Evolutionary conservation across 75 land plant genomes (phyloP).

Genomic region (Selaginella moellendorffii): DNA sequence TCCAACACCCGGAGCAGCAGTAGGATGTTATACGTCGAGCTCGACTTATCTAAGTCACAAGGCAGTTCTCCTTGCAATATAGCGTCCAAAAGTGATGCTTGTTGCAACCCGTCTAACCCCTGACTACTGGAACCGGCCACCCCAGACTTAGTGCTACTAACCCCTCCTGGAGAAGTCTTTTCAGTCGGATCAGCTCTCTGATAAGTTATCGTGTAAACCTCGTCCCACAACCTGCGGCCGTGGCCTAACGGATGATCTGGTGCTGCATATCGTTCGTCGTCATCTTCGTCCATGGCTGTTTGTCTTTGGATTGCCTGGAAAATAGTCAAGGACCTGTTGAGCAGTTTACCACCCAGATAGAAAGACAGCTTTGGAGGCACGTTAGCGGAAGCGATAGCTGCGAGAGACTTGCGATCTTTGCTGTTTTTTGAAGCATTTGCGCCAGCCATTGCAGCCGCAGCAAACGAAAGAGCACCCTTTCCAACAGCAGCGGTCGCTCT

Average conservation of each 20-base stretch:
- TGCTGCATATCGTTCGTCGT: constrained; percentile 60
- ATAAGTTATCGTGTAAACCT: constrained; percentile 80
- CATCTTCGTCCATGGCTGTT: constrained; percentile 69
- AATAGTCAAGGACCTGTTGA: constrained; percentile 62
- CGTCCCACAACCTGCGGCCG: constrained; percentile 75
- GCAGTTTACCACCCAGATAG: constrained; percentile 59
- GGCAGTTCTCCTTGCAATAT: constrained; percentile 86
- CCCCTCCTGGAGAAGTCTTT: constrained; percentile 14
- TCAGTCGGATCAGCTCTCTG: constrained; percentile 47
- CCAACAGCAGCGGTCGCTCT: constrained; percentile 33
- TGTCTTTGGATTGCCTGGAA: constrained; percentile 88
- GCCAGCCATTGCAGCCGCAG: constrained; percentile 96
- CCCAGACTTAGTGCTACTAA: constrained; percentile 18
- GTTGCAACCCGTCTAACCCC: constrained; percentile 36
- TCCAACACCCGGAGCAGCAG: background rate
- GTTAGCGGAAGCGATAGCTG: constrained; percentile 21
- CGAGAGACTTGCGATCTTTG: constrained; percentile 40
- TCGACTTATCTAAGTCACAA: constrained; percentile 80
- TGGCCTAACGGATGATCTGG: constrained; percentile 43
- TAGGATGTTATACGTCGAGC: constrained; percentile 60
- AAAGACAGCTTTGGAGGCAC: constrained; percentile 58
- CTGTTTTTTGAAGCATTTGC: constrained; percentile 48
- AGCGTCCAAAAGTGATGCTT: constrained; percentile 62
- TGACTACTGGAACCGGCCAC: constrained; percentile 28
- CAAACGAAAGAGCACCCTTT: constrained; percentile 79